phyloP scores from a whole-genome alignment of 2,329 filamentous ascomycete species.

The Macroventuria anomochaeta region DNA sequence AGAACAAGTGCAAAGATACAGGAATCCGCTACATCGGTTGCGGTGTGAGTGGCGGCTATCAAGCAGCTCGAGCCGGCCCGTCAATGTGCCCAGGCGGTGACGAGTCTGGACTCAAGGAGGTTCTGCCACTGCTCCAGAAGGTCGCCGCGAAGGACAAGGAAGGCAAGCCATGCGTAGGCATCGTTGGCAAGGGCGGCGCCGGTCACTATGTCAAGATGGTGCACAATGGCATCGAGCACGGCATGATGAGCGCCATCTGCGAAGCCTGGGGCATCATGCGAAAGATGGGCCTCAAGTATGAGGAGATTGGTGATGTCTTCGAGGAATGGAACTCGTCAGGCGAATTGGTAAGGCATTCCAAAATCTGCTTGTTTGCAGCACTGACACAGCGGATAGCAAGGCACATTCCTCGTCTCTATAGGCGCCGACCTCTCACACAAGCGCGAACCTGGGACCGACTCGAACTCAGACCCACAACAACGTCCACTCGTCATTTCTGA shows the following conservation, averaged over 20 bases:
- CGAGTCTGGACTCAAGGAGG: slow-evolving; percentile 61
- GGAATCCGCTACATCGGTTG: slow-evolving; percentile 71
- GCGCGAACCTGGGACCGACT: slow-evolving; percentile 46
- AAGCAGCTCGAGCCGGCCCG: slow-evolving; percentile 69
- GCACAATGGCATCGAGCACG: slow-evolving; percentile 76
- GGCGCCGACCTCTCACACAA: slow-evolving; percentile 66
- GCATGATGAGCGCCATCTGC: slow-evolving; percentile 69
- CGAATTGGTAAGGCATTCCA: slow-evolving; percentile 55
- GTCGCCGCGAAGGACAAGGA: slow-evolving; percentile 68
- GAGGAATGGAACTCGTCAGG: slow-evolving; percentile 66
- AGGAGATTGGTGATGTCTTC: slow-evolving; percentile 67
- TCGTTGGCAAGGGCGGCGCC: slow-evolving; percentile 66
- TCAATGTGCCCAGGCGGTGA: slow-evolving; percentile 72
- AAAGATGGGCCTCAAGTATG: slow-evolving; percentile 63
- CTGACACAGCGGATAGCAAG: slow-evolving; percentile 40
- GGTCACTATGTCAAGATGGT: slow-evolving; percentile 80
- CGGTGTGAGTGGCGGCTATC: slow-evolving; percentile 73
- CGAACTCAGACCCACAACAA: slow-evolving; percentile 30
- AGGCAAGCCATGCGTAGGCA: slow-evolving; percentile 65
- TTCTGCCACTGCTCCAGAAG: slow-evolving; percentile 66
- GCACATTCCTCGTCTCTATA: slow-evolving; percentile 69
- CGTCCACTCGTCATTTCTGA: slow-evolving; percentile 62
- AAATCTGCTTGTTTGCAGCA: background rate
- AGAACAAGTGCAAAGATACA: slow-evolving; percentile 61
- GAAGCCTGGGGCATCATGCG: slow-evolving; percentile 71